Evolutionary conservation across 2,329 filamentous ascomycete species (phyloP), one percentile per base, ranked within the genome.

Genomic region (Penicillium sp.): DNA sequence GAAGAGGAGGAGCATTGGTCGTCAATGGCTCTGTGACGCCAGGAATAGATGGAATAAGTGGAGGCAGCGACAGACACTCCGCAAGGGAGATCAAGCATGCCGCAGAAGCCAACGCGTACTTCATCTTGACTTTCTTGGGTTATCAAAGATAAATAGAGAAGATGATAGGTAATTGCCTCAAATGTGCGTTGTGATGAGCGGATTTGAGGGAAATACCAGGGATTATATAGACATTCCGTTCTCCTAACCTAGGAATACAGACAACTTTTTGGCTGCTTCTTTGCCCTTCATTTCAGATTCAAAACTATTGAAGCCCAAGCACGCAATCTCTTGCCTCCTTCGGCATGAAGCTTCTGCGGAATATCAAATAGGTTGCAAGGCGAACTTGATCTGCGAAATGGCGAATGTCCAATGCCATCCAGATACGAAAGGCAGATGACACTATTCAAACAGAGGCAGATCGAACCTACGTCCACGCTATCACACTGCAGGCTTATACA

Each of bases 1-100:
- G 85, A 27, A 87, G 73, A 11, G 85, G 83, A 40, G 82, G 81
- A 4, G 78, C 79, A 49, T 81, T 78, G 22, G 74, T 75, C 11
- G 74, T 72, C n/a, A 88, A 69, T 40, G 82, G 80, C 65, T 84
- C 83, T 4, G 84, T 87, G 13, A 88, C 81, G 27, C 85, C 84
- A 0, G 84, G 84, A 60, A 87, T 86, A 11, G 73, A 72, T 2
- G 85, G 85, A 60, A 87, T 86, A 36, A 87, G 75, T 50, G 84
- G 83, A 50, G 83, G 82, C 3, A 86, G 73, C 24, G 75, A 69
- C 44, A 71, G 65, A 27, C 59, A 61, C 41, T 67, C 59, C 40
- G 55, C 60, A 19, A 70, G 47, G n/a, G 66, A 56, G 51, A 61
- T 50, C 35, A 67, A n/a, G 16, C 57, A 66, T 24, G 59, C 58